Evolutionary conservation across 2,329 filamentous ascomycete genomes (phyloP).

Genomic region (Harringtonia lauricola): DNA sequence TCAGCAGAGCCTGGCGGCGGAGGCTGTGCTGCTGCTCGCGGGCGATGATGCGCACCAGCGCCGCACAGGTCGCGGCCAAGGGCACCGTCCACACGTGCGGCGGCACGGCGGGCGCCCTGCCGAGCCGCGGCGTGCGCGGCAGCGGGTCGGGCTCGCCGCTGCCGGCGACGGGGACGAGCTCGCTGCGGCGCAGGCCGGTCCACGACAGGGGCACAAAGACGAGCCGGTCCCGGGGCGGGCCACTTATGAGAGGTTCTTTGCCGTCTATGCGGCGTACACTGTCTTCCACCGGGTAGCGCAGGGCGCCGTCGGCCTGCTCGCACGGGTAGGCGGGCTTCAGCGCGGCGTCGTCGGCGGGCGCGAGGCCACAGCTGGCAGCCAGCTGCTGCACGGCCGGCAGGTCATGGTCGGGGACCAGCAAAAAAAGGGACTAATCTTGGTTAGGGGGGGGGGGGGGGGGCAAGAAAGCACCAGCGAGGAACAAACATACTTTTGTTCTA

Average conservation of each 20-base stretch:
- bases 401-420: not conserved
- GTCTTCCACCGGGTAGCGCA: not conserved
- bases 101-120: not conserved
- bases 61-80: not conserved
- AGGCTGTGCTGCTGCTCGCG: not conserved
- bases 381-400: not conserved
- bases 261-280: too few relatives aligned
- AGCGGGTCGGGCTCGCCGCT: not conserved
- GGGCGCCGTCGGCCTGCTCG: not conserved
- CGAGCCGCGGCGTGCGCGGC: not conserved
- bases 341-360: not conserved
- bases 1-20: not conserved
- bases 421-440: not conserved
- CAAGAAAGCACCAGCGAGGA: not conserved
- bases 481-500: not conserved
- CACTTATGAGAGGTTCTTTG: too few relatives aligned
- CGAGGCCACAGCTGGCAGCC: not conserved
- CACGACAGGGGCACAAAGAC: not conserved
- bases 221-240: not conserved
- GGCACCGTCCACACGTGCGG: not conserved
- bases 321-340: not conserved
- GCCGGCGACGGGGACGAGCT: not conserved
- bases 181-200: not conserved
- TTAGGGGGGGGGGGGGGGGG: not conserved
- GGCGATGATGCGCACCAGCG: not conserved